Conservation (phyloP, 1,139 yeast species). For the Candida neerlandica region DNA sequence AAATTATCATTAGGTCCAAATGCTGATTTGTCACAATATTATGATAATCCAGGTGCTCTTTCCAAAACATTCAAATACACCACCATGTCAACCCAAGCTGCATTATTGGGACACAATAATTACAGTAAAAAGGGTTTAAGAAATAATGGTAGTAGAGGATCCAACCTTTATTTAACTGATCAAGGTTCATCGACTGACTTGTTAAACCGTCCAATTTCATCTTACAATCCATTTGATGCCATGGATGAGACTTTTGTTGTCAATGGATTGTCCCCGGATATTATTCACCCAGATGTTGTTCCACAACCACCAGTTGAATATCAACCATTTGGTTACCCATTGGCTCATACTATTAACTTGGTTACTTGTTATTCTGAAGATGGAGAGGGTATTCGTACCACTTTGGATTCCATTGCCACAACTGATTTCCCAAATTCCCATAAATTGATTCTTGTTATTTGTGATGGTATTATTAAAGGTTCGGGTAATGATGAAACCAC, state of each 20-base stretch:
- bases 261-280: constrained; percentile 63
- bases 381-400: constrained; percentile 78
- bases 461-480: constrained; percentile 95
- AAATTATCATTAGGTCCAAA: constrained; percentile 44
- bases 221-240: constrained; percentile 45
- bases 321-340: constrained; percentile 86
- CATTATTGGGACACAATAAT: constrained; percentile 33
- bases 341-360: constrained; percentile 79
- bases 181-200: constrained; percentile 40
- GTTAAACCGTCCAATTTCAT: constrained; percentile 35
- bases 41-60: constrained; percentile 36
- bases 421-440: constrained; percentile 96
- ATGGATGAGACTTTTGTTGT: constrained; percentile 38
- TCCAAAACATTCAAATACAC: constrained; percentile 52
- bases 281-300: constrained; percentile 71
- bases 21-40: constrained; percentile 42
- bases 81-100: constrained; percentile 61
- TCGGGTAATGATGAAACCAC: constrained; percentile 85
- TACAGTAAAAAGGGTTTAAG: constrained; percentile 19
- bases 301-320: constrained; percentile 89
- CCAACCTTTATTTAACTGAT: constrained; percentile 32
- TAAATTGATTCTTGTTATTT: constrained; percentile 76
- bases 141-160: constrained; percentile 17
- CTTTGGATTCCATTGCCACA: constrained; percentile 87
- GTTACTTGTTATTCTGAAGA: constrained; percentile 97